Evolutionary conservation across 768 basidiomycete genomes (phyloP).

Genomic region (Rhizopogon salebrosus): DNA sequence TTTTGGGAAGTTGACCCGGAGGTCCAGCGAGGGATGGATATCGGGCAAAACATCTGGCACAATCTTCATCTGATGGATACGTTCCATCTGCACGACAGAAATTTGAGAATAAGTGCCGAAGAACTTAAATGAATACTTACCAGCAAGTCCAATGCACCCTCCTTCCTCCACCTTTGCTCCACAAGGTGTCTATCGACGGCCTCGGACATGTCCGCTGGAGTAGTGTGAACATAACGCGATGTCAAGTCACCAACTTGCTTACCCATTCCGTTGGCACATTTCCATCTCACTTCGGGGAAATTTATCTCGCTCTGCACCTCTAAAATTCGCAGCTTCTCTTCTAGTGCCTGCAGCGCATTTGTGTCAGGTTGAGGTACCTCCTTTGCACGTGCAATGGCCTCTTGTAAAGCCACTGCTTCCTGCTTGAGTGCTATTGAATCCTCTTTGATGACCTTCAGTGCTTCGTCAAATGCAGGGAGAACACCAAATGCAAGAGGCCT

Average conservation of each 20-base stretch:
- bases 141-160: slow-evolving; percentile 79
- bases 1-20: slow-evolving; percentile 58
- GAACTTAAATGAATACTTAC: slow-evolving; percentile 30
- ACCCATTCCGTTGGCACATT: slow-evolving; percentile 76
- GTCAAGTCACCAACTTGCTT: slow-evolving; percentile 22
- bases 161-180: slow-evolving; percentile 81
- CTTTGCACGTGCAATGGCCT: slow-evolving; percentile 12
- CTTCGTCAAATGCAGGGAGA: slow-evolving; percentile 81
- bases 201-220: slow-evolving; percentile 59
- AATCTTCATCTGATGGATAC: slow-evolving; percentile 86
- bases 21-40: slow-evolving; percentile 68
- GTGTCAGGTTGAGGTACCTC: slow-evolving; percentile 27
- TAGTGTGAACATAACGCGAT: background rate
- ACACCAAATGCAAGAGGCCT: slow-evolving; percentile 56
- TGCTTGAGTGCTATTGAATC: slow-evolving; percentile 51
- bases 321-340: slow-evolving; percentile 51
- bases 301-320: slow-evolving; percentile 81
- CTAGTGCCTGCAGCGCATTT: slow-evolving; percentile 36
- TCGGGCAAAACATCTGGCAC: slow-evolving; percentile 80
- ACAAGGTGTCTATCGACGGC: slow-evolving; percentile 72
- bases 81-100: slow-evolving; percentile 67
- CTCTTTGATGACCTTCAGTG: slow-evolving; percentile 59
- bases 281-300: slow-evolving; percentile 78
- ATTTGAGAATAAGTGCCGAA: background rate
- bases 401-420: slow-evolving; percentile 17